Percentiles rank a stretch among this genome's conserved stretches.
Evolutionary conservation across 495 filamentous ascomycete species (phyloP).

Genomic region (Xylaria sp.): DNA sequence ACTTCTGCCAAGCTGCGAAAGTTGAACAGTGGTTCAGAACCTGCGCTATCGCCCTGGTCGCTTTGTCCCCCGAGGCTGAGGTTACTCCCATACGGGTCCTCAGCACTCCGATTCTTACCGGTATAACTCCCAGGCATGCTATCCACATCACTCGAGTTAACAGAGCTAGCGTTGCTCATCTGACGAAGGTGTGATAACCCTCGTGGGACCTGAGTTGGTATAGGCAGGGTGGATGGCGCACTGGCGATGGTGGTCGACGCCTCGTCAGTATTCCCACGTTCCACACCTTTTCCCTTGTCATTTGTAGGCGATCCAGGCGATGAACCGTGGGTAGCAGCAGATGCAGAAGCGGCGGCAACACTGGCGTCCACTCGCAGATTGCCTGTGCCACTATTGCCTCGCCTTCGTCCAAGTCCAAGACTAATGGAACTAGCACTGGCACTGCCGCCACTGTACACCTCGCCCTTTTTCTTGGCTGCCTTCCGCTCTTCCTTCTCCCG

Average conservation of each 20-base stretch:
- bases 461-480: slow-evolving; percentile 68
- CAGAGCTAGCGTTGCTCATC: slow-evolving; percentile 83
- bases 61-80: slow-evolving; percentile 49
- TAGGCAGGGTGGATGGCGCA: slow-evolving; percentile 40
- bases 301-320: slow-evolving; percentile 29
- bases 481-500: slow-evolving; percentile 85
- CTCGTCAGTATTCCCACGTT: slow-evolving; percentile 54
- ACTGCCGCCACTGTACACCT: slow-evolving; percentile 56
- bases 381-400: slow-evolving; percentile 62
- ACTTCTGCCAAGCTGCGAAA: slow-evolving; percentile 88
- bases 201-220: slow-evolving; percentile 49
- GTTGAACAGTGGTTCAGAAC: slow-evolving; percentile 84
- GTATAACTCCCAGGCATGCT: slow-evolving; percentile 63
- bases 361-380: slow-evolving; percentile 56
- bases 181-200: slow-evolving; percentile 75
- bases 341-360: slow-evolving; percentile 38
- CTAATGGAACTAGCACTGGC: slow-evolving; percentile 62
- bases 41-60: slow-evolving; percentile 56
- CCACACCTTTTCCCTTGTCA: slow-evolving; percentile 85
- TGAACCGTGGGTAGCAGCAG: slow-evolving; percentile 29
- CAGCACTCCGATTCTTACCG: slow-evolving; percentile 40
- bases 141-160: slow-evolving; percentile 75
- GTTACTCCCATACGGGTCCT: slow-evolving; percentile 57
- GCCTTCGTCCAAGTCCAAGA: slow-evolving; percentile 55
- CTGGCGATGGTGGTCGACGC: slow-evolving; percentile 29